Base-by-base conservation (phyloP, 768 basidiomycete species). In the Lenzites betulinus region DNA sequence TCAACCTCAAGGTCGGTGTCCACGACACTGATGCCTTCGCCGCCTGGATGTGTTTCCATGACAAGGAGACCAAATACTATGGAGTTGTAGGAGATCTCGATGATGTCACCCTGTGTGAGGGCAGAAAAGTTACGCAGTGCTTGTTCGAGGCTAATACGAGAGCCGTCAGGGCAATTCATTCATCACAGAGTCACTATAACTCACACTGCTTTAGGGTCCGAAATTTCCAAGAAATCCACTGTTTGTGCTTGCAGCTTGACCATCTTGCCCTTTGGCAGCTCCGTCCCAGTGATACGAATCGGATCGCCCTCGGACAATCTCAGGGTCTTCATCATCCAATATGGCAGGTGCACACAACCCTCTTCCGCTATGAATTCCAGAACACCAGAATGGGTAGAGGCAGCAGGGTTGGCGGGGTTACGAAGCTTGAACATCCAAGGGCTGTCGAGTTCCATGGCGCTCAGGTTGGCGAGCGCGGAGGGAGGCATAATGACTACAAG, bases 291-390 rank as follows among this genome's bases (percentile, higher is more conserved):
- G 53, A 98, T 88, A 44, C 95, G 88, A 61, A 99, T 92, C 12
- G 93, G 87, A 76, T 98, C 97, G 13, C 97, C 97, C 75, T 99
- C 97, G 56, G 88, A 88, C 26, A 99, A 76, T 26, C 93, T 85
- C 20, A 99, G 78, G 5, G 93, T 95, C 78, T 91, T 95, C 96
- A 99, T 99, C 92, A 99, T 96, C 97, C 97, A 99, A 67, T 94
- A 90, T 0, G 97, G 97, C 16, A 99, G 80, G 78, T 98, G 90
- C 2, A 95, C 95, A 15, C 90, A 81, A 13, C 97, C 97, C 74
- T 98, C 96, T 58, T 97, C 90, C 2, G 97, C 96, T 65, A 98
- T 98, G 75, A 99, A 99, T 71, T 99, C 97, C 28, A 99, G 84
- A 26, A 99, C 97, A 79, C 97, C 97, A 1, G 92, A 92, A 71